These are phyloP conservation scores for Mycena citricolor DNA, from an alignment of 1,284 basidiomycete genomes.

Conservation along the genomic window DNA sequence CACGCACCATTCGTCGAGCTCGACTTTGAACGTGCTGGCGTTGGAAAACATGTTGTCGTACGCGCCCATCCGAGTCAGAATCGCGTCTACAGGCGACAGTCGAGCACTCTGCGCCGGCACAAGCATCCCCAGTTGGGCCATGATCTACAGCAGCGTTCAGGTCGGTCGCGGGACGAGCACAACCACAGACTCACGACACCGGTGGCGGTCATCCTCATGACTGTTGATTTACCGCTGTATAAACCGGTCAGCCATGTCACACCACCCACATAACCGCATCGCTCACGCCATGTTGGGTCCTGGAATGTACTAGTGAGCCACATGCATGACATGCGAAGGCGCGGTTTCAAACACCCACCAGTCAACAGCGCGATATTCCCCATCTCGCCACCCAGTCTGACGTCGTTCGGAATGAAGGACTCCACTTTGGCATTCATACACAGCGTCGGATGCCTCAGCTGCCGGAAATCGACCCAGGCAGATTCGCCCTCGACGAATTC, in stretches of 20 bases:
- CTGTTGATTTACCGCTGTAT: conserved; percentile 40
- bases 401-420: conserved; percentile 92
- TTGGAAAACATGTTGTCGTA: conserved; percentile 97
- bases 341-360: conserved; percentile 48
- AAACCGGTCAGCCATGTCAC: conserved; percentile 3
- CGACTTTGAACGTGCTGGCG: conserved; percentile 94
- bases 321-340: conserved; percentile 3
- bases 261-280: not conserved
- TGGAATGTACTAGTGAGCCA: conserved; percentile 27
- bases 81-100: conserved; percentile 88
- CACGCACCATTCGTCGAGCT: conserved; percentile 87
- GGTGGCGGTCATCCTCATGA: conserved; percentile 95
- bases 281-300: conserved; percentile 89
- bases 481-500: conserved; percentile 75
- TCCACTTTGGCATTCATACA: conserved; percentile 57
- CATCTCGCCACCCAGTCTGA: conserved; percentile 78
- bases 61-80: conserved; percentile 97
- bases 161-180: not conserved
- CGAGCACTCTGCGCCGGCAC: conserved; percentile 86
- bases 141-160: conserved; percentile 54
- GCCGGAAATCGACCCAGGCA: conserved; percentile 77
- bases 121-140: conserved; percentile 98
- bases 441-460: conserved; percentile 86
- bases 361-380: conserved; percentile 88
- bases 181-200: conserved; percentile 60